These are phyloP conservation scores for Flammula alnicola DNA, from an alignment of 1,284 basidiomycete genomes.

Conservation along the genomic window DNA sequence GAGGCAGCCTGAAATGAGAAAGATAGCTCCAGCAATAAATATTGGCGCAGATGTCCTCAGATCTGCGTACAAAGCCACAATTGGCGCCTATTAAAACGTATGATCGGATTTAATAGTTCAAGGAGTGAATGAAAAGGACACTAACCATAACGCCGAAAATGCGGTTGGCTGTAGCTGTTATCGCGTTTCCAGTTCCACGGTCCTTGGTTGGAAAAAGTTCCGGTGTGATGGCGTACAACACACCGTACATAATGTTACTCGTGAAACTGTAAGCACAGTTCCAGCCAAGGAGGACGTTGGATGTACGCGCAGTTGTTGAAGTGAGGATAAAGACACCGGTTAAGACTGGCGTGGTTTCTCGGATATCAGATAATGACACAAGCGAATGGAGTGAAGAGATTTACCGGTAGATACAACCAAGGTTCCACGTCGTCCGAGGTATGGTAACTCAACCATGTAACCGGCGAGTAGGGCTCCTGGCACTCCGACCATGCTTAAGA, in stretches of 20 bases:
- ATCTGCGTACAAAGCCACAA: slow-evolving; percentile 75
- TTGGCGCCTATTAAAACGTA: slow-evolving; percentile 54
- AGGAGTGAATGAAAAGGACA: slow-evolving; percentile 15
- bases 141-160: slow-evolving; percentile 67
- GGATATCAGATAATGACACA: not conserved
- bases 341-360: slow-evolving; percentile 50
- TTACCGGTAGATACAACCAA: slow-evolving; percentile 58
- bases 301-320: slow-evolving; percentile 71
- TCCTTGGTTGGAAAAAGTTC: slow-evolving; percentile 79
- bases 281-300: slow-evolving; percentile 70
- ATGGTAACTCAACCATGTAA: slow-evolving; percentile 64
- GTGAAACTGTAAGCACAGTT: slow-evolving; percentile 68
- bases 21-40: slow-evolving; percentile 75
- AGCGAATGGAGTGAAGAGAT: slow-evolving; percentile 32
- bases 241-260: slow-evolving; percentile 79
- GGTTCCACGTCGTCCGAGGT: slow-evolving; percentile 66
- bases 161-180: slow-evolving; percentile 59
- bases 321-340: slow-evolving; percentile 76
- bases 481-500: slow-evolving; percentile 67
- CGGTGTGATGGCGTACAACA: slow-evolving; percentile 71
- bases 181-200: slow-evolving; percentile 66
- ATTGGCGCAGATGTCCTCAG: slow-evolving; percentile 72
- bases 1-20: slow-evolving; percentile 66
- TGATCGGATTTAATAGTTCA: slow-evolving; percentile 20
- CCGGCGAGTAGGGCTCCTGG: slow-evolving; percentile 70